These are phyloP conservation scores for Sonneratia caseolaris DNA, from an alignment of 345 rosid species.

Conservation along the genomic window DNA sequence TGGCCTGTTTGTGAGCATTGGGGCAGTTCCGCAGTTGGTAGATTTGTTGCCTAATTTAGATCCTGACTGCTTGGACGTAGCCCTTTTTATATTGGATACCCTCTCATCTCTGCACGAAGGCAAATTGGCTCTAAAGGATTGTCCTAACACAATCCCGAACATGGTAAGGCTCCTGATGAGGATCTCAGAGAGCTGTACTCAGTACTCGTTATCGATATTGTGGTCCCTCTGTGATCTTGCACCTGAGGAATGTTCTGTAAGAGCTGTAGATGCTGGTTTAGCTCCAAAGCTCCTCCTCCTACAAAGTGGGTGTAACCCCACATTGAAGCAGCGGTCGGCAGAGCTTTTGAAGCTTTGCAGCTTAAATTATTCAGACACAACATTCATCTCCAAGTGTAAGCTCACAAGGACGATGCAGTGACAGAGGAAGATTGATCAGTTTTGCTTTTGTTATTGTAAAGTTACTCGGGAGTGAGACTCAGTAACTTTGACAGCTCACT, in stretches of 20 bases:
- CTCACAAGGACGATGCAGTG: constrained; percentile 18
- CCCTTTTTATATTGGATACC: constrained; percentile 14
- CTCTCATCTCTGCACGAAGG: constrained; percentile 14
- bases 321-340: constrained; percentile 13
- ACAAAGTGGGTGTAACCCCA: constrained; percentile 15
- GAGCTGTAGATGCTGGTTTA: constrained; percentile 12
- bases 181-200: constrained; percentile 15
- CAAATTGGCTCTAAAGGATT: constrained; percentile 14
- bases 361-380: constrained; percentile 12
- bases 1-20: constrained; percentile 15
- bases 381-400: constrained; percentile 20
- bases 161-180: constrained; percentile 20
- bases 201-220: constrained; percentile 13
- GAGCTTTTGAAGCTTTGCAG: constrained; percentile 20
- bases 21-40: constrained; percentile 14
- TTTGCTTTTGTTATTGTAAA: background rate
- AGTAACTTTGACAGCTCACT: background rate
- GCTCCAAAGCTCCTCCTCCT: constrained; percentile 18
- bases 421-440: background rate
- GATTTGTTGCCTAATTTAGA: constrained; percentile 12
- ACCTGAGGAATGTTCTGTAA: constrained; percentile 8
- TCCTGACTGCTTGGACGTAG: constrained; percentile 14
- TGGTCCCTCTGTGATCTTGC: constrained; percentile 16
- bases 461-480: background rate
- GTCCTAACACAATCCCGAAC: constrained; percentile 10